These are phyloP conservation scores for Neurospora intermedia DNA, from an alignment of 495 filamentous ascomycete genomes.

Conservation along the genomic window DNA sequence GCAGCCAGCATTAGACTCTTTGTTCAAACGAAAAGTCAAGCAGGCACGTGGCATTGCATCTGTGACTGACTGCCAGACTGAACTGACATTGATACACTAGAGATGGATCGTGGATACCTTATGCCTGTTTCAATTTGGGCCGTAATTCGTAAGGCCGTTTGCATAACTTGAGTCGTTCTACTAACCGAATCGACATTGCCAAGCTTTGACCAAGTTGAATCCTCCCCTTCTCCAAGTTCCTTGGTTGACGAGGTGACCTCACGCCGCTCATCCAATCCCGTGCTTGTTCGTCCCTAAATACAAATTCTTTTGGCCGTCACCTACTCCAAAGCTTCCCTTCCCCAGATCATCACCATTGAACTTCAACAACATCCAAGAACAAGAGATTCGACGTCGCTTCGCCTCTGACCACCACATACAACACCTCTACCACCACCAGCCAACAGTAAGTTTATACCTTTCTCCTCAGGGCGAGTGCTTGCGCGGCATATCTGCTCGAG, in stretches of 20 bases:
- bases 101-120: not conserved
- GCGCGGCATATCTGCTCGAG: not conserved
- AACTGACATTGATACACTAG: not conserved
- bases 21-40: not conserved
- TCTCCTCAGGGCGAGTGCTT: not conserved
- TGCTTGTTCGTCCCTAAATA: not conserved
- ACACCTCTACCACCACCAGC: not conserved
- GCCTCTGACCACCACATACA: not conserved
- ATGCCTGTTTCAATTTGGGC: not conserved
- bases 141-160: not conserved
- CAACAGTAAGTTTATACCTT: constrained; percentile 1
- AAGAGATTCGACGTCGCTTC: not conserved
- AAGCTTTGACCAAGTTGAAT: not conserved
- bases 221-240: not conserved
- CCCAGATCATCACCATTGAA: not conserved
- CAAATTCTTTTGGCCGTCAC: not conserved
- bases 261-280: not conserved
- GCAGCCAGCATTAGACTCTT: not conserved
- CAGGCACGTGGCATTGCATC: not conserved
- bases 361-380: not conserved
- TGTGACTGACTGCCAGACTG: not conserved
- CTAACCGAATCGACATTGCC: not conserved
- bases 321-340: not conserved
- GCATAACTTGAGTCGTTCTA: not conserved
- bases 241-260: not conserved